Percentiles rank a stretch among this genome's conserved stretches.
These are phyloP conservation scores for Dacryopinax spathularia DNA, from an alignment of 768 basidiomycete genomes.

Conservation along the genomic window DNA sequence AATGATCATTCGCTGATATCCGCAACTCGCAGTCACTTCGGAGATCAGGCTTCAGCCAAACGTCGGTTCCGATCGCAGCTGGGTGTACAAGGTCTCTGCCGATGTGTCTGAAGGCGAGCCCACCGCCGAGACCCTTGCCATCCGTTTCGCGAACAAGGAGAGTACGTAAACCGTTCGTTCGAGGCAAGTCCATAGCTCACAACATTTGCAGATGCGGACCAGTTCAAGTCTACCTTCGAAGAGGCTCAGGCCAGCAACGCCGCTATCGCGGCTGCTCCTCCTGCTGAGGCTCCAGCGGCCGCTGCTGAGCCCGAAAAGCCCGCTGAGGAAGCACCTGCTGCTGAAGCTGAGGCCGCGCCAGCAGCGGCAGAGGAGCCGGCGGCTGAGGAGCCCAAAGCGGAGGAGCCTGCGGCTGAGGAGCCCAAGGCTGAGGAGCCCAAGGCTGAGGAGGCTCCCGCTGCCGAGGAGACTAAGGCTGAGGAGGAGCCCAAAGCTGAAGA, in stretches of 20 bases:
- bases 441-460: slow-evolving; percentile 14
- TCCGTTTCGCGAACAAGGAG: slow-evolving; percentile 93
- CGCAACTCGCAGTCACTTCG: slow-evolving; percentile 46
- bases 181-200: neutral
- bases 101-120: slow-evolving; percentile 87
- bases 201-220: slow-evolving; percentile 46
- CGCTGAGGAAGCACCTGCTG: slow-evolving; percentile 16
- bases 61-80: slow-evolving; percentile 95
- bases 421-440: slow-evolving; percentile 14
- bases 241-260: slow-evolving; percentile 61
- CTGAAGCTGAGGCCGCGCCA: slow-evolving; percentile 11
- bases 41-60: slow-evolving; percentile 96
- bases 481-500: slow-evolving; percentile 16
- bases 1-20: neutral
- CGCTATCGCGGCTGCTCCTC: slow-evolving; percentile 19
- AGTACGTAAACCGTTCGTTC: slow-evolving; percentile 39
- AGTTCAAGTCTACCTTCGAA: slow-evolving; percentile 86
- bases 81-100: slow-evolving; percentile 96
- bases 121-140: slow-evolving; percentile 88
- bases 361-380: slow-evolving; percentile 17
- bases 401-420: slow-evolving; percentile 8
- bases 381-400: slow-evolving; percentile 12
- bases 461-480: slow-evolving; percentile 5
- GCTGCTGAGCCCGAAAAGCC: slow-evolving; percentile 15
- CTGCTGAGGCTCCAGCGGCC: slow-evolving; percentile 11